phyloP scores from a whole-genome alignment of 2,329 filamentous ascomycete genomes.

The Xylaria digitata region DNA sequence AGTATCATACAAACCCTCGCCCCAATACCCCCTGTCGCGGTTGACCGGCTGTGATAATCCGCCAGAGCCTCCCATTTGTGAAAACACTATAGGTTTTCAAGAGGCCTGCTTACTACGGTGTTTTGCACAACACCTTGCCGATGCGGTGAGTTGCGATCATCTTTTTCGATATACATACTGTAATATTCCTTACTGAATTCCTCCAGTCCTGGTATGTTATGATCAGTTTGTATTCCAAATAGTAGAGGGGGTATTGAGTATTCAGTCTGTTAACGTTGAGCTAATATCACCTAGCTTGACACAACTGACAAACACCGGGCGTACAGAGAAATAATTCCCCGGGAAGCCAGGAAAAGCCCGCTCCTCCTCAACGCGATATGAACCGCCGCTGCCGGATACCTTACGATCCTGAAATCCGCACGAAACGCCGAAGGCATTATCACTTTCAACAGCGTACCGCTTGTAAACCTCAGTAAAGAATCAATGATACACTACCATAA shows the following conservation, averaged over 20 bases:
- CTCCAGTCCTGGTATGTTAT: too few species aligned
- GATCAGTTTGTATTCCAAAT: too few species aligned
- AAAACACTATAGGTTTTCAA: not conserved
- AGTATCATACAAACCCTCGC: not conserved
- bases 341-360: constrained; percentile 8
- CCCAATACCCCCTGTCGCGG: not conserved
- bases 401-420: constrained; percentile 6
- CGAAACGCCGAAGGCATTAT: not conserved
- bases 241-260: too few species aligned
- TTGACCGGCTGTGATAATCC: too few species aligned
- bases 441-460: not conserved
- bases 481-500: constrained; percentile 17
- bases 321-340: constrained; percentile 9
- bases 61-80: not conserved
- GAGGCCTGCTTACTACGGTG: constrained; percentile 15
- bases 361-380: constrained; percentile 17
- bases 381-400: constrained; percentile 7
- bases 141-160: constrained; percentile 5
- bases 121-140: constrained; percentile 10
- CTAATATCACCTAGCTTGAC: not conserved
- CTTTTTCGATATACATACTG: too few species aligned
- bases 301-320: constrained; percentile 12
- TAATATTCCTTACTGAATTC: too few species aligned
- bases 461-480: constrained; percentile 1
- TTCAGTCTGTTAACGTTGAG: too few species aligned